Evolutionary conservation across 768 basidiomycete species (phyloP).

Genomic region (Hirschioporus abietinus): DNA sequence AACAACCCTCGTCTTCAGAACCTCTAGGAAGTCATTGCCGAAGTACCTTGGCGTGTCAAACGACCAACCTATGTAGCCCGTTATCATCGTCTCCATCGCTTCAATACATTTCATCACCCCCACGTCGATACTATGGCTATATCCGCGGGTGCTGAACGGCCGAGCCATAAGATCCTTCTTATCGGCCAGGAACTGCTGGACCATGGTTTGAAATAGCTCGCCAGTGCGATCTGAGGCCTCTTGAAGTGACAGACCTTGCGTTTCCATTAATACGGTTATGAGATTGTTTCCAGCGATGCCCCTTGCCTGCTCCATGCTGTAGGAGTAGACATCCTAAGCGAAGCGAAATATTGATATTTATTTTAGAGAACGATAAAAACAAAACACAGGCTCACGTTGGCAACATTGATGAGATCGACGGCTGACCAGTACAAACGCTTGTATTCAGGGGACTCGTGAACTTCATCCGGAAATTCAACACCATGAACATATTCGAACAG

Average conservation of each 20-base stretch:
- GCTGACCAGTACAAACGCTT: slow-evolving; percentile 15
- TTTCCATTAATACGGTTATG: slow-evolving; percentile 24
- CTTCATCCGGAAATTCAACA: slow-evolving; percentile 23
- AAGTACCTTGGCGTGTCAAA: slow-evolving; percentile 70
- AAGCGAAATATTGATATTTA: background rate
- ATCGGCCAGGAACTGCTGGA: slow-evolving; percentile 43
- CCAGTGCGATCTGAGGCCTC: slow-evolving; percentile 46
- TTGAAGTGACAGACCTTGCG: slow-evolving; percentile 18
- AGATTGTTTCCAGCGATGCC: slow-evolving; percentile 24
- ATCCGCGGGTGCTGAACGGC: slow-evolving; percentile 33
- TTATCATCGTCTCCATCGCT: slow-evolving; percentile 53
- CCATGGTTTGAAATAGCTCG: slow-evolving; percentile 40
- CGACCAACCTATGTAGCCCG: slow-evolving; percentile 63
- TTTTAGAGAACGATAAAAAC: background rate
- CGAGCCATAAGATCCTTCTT: slow-evolving; percentile 42
- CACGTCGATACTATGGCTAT: slow-evolving; percentile 28
- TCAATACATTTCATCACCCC: slow-evolving; percentile 40
- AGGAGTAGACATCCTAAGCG: slow-evolving; percentile 26
- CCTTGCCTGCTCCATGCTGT: slow-evolving; percentile 27
- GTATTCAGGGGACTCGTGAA: slow-evolving; percentile 19
- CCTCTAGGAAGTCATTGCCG: slow-evolving; percentile 46
- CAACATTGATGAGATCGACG: slow-evolving; percentile 23
- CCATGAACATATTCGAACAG: slow-evolving; percentile 21
- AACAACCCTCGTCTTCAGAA: slow-evolving; percentile 35
- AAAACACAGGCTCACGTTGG: slow-evolving; percentile 17